Evolutionary conservation across 2,329 filamentous ascomycete genomes (phyloP).

Genomic region (Phialocephala sp.): DNA sequence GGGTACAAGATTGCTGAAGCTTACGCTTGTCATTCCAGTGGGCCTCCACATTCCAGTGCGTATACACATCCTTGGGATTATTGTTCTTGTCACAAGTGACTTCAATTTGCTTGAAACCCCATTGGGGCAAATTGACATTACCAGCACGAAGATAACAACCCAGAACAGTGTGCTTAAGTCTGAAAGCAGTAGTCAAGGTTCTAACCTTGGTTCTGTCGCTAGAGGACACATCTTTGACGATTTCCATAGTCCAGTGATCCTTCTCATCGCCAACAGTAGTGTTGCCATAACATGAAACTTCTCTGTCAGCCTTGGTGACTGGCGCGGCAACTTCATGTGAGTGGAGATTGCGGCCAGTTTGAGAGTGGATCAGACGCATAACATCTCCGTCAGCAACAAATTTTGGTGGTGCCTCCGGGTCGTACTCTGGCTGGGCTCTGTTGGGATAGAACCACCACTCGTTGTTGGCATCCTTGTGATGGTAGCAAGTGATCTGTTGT

Average conservation of each 20-base stretch:
- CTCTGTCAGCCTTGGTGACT: slow-evolving; percentile 84
- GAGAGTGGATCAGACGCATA: slow-evolving; percentile 89
- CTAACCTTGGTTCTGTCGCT: slow-evolving; percentile 80
- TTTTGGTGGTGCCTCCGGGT: slow-evolving; percentile 70
- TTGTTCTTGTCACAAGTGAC: slow-evolving; percentile 94
- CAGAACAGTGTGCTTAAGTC: slow-evolving; percentile 79
- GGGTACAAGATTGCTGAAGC: slow-evolving; percentile 45
- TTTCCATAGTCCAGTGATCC: slow-evolving; percentile 95
- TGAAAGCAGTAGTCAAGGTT: slow-evolving; percentile 92
- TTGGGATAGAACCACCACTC: slow-evolving; percentile 99
- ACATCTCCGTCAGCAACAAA: slow-evolving; percentile 79
- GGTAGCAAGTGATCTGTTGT: slow-evolving; percentile 98
- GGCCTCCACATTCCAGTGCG: slow-evolving; percentile 98
- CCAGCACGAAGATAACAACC: slow-evolving; percentile 95
- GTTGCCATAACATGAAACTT: slow-evolving; percentile 97
- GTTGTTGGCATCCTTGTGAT: slow-evolving; percentile 99
- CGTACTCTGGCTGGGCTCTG: slow-evolving; percentile 75
- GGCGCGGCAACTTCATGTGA: slow-evolving; percentile 91
- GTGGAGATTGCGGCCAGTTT: slow-evolving; percentile 96
- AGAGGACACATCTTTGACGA: slow-evolving; percentile 84
- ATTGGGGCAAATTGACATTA: slow-evolving; percentile 95
- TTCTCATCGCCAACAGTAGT: slow-evolving; percentile 94
- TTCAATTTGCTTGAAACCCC: slow-evolving; percentile 99
- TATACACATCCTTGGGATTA: slow-evolving; percentile 90
- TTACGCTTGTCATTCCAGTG: slow-evolving; percentile 92